Conservation (phyloP, 2,329 filamentous ascomycete species). For the Magnaporthiopsis rhizophila region DNA sequence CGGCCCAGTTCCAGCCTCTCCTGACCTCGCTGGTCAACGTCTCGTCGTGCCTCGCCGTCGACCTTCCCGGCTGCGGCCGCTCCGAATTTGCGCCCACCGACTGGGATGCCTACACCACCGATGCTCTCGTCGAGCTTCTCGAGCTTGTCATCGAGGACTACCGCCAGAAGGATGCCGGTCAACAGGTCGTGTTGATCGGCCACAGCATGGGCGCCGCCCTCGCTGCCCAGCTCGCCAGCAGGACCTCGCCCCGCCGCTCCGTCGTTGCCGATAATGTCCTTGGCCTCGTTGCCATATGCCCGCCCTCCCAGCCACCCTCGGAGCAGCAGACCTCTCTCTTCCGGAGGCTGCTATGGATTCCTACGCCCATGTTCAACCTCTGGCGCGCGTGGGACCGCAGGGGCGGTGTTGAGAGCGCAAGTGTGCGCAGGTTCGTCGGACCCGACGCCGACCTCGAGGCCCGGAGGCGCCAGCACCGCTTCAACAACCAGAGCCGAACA, state of each 20-base stretch:
- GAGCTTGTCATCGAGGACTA: slow-evolving; percentile 67
- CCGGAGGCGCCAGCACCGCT: slow-evolving; percentile 60
- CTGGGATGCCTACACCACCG: slow-evolving; percentile 73
- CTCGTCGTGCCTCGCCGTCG: slow-evolving; percentile 78
- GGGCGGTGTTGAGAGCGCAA: slow-evolving; percentile 69
- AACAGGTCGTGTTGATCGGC: slow-evolving; percentile 72
- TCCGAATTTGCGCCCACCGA: slow-evolving; percentile 63
- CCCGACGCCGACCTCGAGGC: slow-evolving; percentile 55
- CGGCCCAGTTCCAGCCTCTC: slow-evolving; percentile 78
- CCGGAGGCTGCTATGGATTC: slow-evolving; percentile 57
- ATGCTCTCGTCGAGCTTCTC: slow-evolving; percentile 68
- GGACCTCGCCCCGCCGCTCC: slow-evolving; percentile 40
- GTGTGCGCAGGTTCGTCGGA: slow-evolving; percentile 72
- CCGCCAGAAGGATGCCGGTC: slow-evolving; percentile 51
- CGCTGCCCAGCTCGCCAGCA: slow-evolving; percentile 58
- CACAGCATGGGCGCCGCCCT: slow-evolving; percentile 89
- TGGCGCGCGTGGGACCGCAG: slow-evolving; percentile 71
- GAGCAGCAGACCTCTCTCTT: slow-evolving; percentile 42
- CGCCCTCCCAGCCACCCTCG: slow-evolving; percentile 56
- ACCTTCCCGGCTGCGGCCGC: slow-evolving; percentile 81
- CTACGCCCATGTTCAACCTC: slow-evolving; percentile 64
- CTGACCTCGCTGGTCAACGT: slow-evolving; percentile 74
- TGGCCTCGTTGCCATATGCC: slow-evolving; percentile 76
- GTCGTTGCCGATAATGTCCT: slow-evolving; percentile 48
- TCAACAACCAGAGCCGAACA: slow-evolving; percentile 77